Evolutionary conservation across 805 yeast species (phyloP), one percentile per base, ranked within the genome.

Genomic region (Saturnispora dispora): DNA sequence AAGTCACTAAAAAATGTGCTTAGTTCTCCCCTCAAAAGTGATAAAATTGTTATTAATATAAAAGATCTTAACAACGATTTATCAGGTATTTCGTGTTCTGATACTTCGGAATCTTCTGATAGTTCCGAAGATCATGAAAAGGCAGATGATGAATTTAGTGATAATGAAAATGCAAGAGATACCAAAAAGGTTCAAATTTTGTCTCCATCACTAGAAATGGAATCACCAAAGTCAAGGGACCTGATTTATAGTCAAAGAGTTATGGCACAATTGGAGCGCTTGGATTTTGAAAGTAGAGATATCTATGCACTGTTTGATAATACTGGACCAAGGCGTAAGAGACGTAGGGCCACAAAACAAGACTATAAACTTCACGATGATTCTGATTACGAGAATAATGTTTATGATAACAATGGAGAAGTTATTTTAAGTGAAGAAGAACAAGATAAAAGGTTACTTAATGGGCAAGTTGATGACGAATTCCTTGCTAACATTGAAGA

Each of bases 321-420:
- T 9, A 18, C 17, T 37, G 41, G 33, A 4, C 27, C 13, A 22
- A 7, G 40, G 4, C 51, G 56, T 32, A 36, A 18, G 7, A 47
- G 51, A 35, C 57, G 54, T 45, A 27, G 32, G 22, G 60, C 58
- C 11, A 54, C 58, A 60, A 63, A 69, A 50, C 96, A 90, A 52
- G 82, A 96, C 58, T 80, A 86, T 45, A 90, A 84, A 66, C 93
- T 89, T 22, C 75, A 67, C 27, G 72, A 73, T 46, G 95, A 87
- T 56, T 28, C 43, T n/a, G 69, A 72, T 46, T 58, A 65, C 30
- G 72, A 74, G 46, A 95, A 88, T 56, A 47, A 52, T 22, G 57
- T 55, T 13, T 57, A 57, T 41, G 57, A 57, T 18, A 53, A 50
- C 2, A 55, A 57, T 35, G 58, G 50, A 30, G 44, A 53, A 13